Conservation (phyloP, 495 filamentous ascomycete species). For the Cladorrhinum samala region DNA sequence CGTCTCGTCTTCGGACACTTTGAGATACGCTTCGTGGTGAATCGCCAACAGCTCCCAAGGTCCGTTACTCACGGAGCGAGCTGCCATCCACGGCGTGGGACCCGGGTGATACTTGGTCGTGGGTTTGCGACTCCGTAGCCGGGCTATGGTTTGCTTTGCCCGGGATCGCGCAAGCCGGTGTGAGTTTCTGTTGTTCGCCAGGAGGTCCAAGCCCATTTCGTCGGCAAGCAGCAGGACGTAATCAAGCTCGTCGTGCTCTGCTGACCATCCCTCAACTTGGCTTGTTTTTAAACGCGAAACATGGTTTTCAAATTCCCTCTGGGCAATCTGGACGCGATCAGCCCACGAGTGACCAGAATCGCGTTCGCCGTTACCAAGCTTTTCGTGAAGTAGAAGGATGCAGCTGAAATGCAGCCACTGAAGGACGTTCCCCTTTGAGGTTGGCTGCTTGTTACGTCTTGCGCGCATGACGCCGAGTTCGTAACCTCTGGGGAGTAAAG, state of each 20-base stretch:
- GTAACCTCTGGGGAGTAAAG: constrained; percentile 20
- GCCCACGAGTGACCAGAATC: background rate
- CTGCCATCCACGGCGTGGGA: constrained; percentile 12
- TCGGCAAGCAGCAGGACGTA: constrained; percentile 11
- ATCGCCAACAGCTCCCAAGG: constrained; percentile 13
- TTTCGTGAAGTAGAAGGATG: constrained; percentile 12
- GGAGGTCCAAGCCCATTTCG: constrained; percentile 10
- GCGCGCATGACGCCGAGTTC: constrained; percentile 12
- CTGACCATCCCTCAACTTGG: constrained; percentile 9
- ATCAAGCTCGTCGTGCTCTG: constrained; percentile 15
- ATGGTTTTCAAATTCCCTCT: constrained; percentile 12
- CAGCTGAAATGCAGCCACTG: constrained; percentile 17
- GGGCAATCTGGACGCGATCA: background rate
- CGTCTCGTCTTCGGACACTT: constrained; percentile 3
- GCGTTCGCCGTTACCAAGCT: constrained; percentile 2
- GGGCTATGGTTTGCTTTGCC: constrained; percentile 1
- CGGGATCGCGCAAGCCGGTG: constrained; percentile 8
- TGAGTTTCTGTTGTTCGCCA: constrained; percentile 1
- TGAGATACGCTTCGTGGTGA: constrained; percentile 13
- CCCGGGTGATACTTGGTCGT: constrained; percentile 14
- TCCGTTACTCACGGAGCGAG: constrained; percentile 6
- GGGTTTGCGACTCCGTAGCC: constrained; percentile 5
- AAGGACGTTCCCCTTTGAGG: constrained; percentile 12
- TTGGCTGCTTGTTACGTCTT: constrained; percentile 9
- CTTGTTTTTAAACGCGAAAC: constrained; percentile 13